Conservation (phyloP, 306 rosid species). For the Dryas alaskensis region DNA sequence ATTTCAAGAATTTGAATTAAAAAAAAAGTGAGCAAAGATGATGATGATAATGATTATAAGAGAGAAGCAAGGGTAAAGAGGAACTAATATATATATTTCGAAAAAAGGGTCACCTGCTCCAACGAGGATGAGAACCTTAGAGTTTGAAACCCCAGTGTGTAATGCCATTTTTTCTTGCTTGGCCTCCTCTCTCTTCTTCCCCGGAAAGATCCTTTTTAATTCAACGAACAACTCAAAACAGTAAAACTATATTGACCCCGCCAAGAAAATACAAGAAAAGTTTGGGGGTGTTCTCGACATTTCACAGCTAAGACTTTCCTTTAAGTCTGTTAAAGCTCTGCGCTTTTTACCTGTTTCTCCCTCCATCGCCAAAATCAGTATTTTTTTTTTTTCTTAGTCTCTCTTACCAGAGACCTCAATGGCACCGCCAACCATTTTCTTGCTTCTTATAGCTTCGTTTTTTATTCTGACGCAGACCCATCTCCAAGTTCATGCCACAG, state of each 20-base stretch:
- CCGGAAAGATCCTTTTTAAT: conserved; percentile 4
- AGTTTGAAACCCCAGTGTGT: conserved; percentile 53
- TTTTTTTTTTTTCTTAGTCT: not conserved
- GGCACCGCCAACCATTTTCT: conserved; percentile 45
- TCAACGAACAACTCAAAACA: not conserved
- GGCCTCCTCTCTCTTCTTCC: not conserved
- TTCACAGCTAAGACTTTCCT: not conserved
- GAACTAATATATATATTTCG: not conserved
- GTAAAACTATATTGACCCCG: not conserved
- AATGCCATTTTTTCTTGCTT: conserved; percentile 51
- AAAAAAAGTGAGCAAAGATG: not conserved
- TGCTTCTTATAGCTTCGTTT: conserved; percentile 41
- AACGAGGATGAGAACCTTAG: conserved; percentile 75
- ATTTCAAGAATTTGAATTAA: not conserved
- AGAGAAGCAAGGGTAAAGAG: not conserved
- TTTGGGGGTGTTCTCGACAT: conserved; percentile 7
- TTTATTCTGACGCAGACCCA: conserved; percentile 39
- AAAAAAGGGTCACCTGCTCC: conserved; percentile 57
- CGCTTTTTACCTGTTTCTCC: not conserved
- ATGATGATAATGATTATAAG: not conserved
- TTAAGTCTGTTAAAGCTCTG: not conserved
- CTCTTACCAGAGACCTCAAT: conserved; percentile 28
- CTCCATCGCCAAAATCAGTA: not conserved
- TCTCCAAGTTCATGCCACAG: conserved; percentile 34
- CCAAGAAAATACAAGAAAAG: not conserved